Evolutionary conservation across 805 yeast species (phyloP), one percentile per base, ranked within the genome.

Genomic region (Metschnikowia orientalis): DNA sequence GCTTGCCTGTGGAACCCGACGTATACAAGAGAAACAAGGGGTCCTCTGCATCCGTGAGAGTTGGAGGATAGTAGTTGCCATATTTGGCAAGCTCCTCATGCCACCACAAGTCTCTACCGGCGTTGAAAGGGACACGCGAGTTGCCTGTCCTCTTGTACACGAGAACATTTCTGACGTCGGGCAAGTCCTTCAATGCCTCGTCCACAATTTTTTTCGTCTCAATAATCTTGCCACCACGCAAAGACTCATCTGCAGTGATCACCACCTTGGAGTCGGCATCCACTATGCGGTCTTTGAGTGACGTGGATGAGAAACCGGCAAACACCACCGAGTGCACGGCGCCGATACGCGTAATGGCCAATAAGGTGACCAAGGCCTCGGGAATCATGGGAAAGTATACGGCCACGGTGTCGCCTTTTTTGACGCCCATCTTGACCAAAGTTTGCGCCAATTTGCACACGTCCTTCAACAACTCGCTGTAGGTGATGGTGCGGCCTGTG

Each of bases 381-480:
- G 97, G 95, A 41, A 89, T 89, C 98, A 92, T 90, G 54, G 98
- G 98, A 57, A 90, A 68, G 63, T 90, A 90, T 38, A 90, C 84
- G 30, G 97, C 97, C 38, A 90, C 97, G 17, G 95, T 84, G 56
- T 90, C 98, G 55, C 98, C 98, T 62, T 86, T 85, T 48, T 72
- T 67, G 48, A 90, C 90, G 37, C 98, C 98, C 75, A 88, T 79
- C 38, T 79, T 72, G 44, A 73, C 67, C 57, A 92, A 73, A 26
- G 86, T 81, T 48, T 83, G 89, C 8, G 97, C 95, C 49, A 88
- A 79, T 54, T 82, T 79, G 45, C 83, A 80, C 27, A 90, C 96
- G 47, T 86, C 80, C 53, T 79, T 75, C 53, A 90, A 73, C 48
- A 90, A 74, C 65, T 90, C 92, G 40, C 86, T 88, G 60, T 81